Conservation (phyloP, 805 yeast species). For the Yamadazyma endophytica region DNA sequence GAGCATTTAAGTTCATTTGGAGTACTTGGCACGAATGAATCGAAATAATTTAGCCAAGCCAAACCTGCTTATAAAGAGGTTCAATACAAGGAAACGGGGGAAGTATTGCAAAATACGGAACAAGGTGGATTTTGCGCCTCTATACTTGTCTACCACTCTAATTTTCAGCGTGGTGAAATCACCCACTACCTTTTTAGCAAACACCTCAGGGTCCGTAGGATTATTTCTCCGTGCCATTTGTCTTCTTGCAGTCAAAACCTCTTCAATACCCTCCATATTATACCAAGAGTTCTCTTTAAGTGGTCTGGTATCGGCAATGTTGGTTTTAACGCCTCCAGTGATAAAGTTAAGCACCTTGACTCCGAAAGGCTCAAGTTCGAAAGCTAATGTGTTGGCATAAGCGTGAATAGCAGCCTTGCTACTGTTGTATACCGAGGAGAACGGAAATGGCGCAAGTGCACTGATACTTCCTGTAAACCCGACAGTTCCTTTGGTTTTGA, state of each 20-base stretch:
- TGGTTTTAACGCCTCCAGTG: conserved; percentile 74
- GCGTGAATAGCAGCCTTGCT: conserved; percentile 75
- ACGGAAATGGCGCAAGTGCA: conserved; percentile 67
- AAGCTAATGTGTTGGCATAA: conserved; percentile 57
- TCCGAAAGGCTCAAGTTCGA: conserved; percentile 69
- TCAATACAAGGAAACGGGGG: conserved; percentile 49
- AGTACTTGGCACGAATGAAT: conserved; percentile 17
- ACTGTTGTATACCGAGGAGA: conserved; percentile 61
- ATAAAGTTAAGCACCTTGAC: conserved; percentile 66
- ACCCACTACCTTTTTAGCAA: conserved; percentile 51
- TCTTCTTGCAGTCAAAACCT: conserved; percentile 48
- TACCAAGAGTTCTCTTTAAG: conserved; percentile 55
- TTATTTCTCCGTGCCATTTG: conserved; percentile 54
- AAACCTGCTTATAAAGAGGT: conserved; percentile 33
- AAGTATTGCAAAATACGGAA: conserved; percentile 28
- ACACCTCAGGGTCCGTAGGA: conserved; percentile 58
- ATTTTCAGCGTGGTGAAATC: conserved; percentile 37
- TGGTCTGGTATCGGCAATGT: conserved; percentile 63
- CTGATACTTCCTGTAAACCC: conserved; percentile 73
- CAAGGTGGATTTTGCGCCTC: conserved; percentile 47
- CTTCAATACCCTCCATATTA: conserved; percentile 46
- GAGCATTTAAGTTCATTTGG: too few relatives aligned
- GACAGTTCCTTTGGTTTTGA: conserved; percentile 64
- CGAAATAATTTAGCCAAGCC: conserved; percentile 22
- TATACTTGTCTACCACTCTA: conserved; percentile 44